phyloP scores from a whole-genome alignment of 768 basidiomycete species.

The Trametes meyenii region DNA sequence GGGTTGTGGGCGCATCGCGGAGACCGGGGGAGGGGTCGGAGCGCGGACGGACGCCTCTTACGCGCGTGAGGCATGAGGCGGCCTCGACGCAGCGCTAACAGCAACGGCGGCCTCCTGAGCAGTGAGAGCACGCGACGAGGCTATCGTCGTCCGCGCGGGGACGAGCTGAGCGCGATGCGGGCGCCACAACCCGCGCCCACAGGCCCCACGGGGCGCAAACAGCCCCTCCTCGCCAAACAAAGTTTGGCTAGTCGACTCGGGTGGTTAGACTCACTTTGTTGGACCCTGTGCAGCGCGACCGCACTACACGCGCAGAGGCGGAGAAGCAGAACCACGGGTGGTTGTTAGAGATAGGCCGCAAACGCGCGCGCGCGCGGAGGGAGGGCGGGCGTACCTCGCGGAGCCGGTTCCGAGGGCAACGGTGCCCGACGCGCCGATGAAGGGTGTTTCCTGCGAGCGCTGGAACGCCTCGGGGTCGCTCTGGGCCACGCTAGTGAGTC shows the following conservation, averaged over 20 bases:
- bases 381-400: conserved; percentile 14
- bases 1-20: conserved; percentile 15
- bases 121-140: too few species aligned
- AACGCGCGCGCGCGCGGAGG: neutral
- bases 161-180: neutral
- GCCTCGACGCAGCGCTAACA: neutral
- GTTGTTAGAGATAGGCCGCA: neutral
- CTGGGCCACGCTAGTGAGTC: conserved; percentile 25
- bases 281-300: conserved; percentile 9
- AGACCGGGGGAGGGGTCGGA: conserved; percentile 16
- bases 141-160: neutral
- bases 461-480: conserved; percentile 12
- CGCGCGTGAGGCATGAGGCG: neutral
- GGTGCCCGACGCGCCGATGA: conserved; percentile 40
- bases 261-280: conserved; percentile 11
- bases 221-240: too few species aligned
- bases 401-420: conserved; percentile 19
- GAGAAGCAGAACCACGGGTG: neutral
- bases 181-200: neutral
- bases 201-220: neutral
- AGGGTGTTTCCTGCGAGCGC: conserved; percentile 28
- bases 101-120: too few species aligned
- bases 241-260: neutral
- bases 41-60: conserved; percentile 1
- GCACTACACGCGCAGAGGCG: neutral